phyloP scores from a whole-genome alignment of 2,329 filamentous ascomycete species.

The Septoria petroselini region DNA sequence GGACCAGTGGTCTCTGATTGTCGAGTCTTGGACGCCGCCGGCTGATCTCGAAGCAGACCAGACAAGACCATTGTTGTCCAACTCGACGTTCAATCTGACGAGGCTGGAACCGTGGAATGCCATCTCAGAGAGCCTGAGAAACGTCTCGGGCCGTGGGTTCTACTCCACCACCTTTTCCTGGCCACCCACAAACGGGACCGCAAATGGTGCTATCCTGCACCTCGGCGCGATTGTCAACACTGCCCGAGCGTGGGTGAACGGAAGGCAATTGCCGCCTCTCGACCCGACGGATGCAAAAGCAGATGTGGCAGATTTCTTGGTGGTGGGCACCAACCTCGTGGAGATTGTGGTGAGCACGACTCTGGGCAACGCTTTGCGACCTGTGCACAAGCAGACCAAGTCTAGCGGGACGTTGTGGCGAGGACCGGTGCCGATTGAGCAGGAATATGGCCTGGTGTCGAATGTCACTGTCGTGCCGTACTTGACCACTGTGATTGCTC shows the following conservation, averaged over 20 bases:
- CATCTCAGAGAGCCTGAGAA: constrained; percentile 33
- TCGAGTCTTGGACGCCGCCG: constrained; percentile 44
- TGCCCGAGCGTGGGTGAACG: constrained; percentile 34
- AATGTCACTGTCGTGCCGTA: constrained; percentile 22
- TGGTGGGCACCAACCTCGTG: constrained; percentile 32
- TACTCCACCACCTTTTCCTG: constrained; percentile 38
- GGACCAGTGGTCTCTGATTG: constrained; percentile 38
- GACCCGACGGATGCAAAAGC: constrained; percentile 33
- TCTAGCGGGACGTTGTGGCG: constrained; percentile 20
- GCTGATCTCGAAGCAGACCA: constrained; percentile 31
- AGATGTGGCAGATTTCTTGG: constrained; percentile 29
- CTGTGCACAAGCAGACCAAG: constrained; percentile 16
- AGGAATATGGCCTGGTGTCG: constrained; percentile 17
- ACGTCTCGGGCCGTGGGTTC: constrained; percentile 38
- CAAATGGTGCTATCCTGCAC: constrained; percentile 31
- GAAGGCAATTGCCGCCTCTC: constrained; percentile 32
- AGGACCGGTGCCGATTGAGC: constrained; percentile 16
- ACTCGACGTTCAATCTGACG: constrained; percentile 36
- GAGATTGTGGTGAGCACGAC: constrained; percentile 36
- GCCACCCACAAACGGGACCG: constrained; percentile 19
- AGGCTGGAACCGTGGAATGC: constrained; percentile 39
- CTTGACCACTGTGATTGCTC: constrained; percentile 3
- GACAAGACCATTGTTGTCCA: constrained; percentile 24
- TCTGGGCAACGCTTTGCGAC: constrained; percentile 32
- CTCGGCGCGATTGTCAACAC: constrained; percentile 36